phyloP scores from a whole-genome alignment of 257 asterid genomes.

The Gentiana straminea region DNA sequence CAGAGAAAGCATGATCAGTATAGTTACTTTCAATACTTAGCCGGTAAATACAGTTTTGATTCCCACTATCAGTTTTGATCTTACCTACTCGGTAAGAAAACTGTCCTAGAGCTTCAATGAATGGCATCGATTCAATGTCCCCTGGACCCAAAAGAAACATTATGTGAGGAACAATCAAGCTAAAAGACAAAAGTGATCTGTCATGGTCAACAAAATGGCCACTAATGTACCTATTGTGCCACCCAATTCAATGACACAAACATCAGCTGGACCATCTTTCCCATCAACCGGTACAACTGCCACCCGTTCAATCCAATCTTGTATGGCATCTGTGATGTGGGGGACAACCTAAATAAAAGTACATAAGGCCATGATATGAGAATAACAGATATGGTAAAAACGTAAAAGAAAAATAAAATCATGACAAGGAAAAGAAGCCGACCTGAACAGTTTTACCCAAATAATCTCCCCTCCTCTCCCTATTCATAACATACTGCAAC shows the following conservation, averaged over 20 bases:
- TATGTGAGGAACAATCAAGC: not conserved
- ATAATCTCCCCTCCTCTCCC: conserved; percentile 44
- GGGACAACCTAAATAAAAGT: conserved; percentile 31
- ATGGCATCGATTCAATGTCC: conserved; percentile 94
- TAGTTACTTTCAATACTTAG: not conserved
- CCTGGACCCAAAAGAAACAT: conserved; percentile 34
- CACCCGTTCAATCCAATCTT: conserved; percentile 40
- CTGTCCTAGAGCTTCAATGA: conserved; percentile 90
- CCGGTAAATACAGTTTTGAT: not conserved
- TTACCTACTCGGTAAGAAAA: conserved; percentile 90
- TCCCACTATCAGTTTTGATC: conserved; percentile 6
- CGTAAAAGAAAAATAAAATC: not conserved
- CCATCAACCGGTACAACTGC: conserved; percentile 40
- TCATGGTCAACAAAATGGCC: conserved; percentile 1
- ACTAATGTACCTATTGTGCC: conserved; percentile 29
- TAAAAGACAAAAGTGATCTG: not conserved
- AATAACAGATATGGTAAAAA: conserved; percentile 2
- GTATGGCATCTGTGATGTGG: conserved; percentile 44
- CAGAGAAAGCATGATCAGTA: conserved; percentile 3
- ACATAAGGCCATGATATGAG: conserved; percentile 1
- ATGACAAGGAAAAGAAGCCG: conserved; percentile 6
- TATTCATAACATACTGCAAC: conserved; percentile 27
- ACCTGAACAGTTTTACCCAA: conserved; percentile 46
- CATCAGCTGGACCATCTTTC: conserved; percentile 40
- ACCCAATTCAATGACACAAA: conserved; percentile 49